These are phyloP conservation scores for Petunia hybrid DNA, from an alignment of 305 asterid genomes.

Conservation along the genomic window DNA sequence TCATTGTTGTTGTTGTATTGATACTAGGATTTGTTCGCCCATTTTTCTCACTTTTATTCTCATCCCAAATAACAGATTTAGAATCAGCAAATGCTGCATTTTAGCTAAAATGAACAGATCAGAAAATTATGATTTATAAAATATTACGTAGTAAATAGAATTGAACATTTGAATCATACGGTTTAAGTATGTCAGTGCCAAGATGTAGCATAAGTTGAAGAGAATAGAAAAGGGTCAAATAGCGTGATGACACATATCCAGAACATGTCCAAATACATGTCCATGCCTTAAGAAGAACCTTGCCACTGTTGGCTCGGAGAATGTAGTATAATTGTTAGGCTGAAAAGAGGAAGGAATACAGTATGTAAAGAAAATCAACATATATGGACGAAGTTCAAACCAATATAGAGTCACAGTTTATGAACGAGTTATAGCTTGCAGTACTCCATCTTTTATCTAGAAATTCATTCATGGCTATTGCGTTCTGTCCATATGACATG, in stretches of 20 bases:
- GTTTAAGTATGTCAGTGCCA: slow-evolving; percentile 70
- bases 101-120: slow-evolving; percentile 36
- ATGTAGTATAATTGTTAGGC: slow-evolving; percentile 65
- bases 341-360: slow-evolving; percentile 37
- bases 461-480: slow-evolving; percentile 86
- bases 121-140: slow-evolving; percentile 26
- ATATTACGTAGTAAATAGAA: not conserved
- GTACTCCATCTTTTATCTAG: slow-evolving; percentile 86
- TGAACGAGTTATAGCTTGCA: slow-evolving; percentile 53
- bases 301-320: slow-evolving; percentile 77
- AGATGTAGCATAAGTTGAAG: slow-evolving; percentile 71
- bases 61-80: slow-evolving; percentile 53
- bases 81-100: slow-evolving; percentile 77
- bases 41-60: slow-evolving; percentile 44
- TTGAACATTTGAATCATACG: slow-evolving; percentile 53
- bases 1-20: not conserved
- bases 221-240: slow-evolving; percentile 72
- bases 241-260: slow-evolving; percentile 85
- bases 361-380: slow-evolving; percentile 26
- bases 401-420: not conserved
- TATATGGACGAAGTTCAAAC: slow-evolving; percentile 1
- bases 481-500: slow-evolving; percentile 91
- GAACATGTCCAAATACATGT: slow-evolving; percentile 80
- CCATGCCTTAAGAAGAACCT: slow-evolving; percentile 81
- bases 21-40: slow-evolving; percentile 14